Conservation (phyloP, 192 early-diverging fungal genomes). For the Coemansia sp. region DNA sequence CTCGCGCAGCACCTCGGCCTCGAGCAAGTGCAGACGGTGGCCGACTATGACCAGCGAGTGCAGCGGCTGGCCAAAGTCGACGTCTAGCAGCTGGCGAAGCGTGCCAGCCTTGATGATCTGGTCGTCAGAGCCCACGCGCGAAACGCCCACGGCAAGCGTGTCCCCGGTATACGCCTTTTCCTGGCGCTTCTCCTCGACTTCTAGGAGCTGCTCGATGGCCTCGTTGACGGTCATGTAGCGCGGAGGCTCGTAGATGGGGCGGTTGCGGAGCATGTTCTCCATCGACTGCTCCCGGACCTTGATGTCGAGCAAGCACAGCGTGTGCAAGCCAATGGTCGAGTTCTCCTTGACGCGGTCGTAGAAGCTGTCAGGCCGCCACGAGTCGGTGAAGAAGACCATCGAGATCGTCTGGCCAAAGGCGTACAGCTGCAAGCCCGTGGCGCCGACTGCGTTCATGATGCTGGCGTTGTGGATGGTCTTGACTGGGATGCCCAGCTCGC, state of each 20-base stretch:
- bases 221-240: slow-evolving; percentile 97
- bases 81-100: slow-evolving; percentile 76
- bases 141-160: slow-evolving; percentile 90
- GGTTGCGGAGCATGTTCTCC: slow-evolving; percentile 93
- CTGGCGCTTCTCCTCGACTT: slow-evolving; percentile 81
- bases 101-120: slow-evolving; percentile 89
- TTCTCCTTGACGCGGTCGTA: slow-evolving; percentile 94
- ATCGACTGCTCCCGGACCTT: slow-evolving; percentile 98
- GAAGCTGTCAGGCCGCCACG: slow-evolving; percentile 96
- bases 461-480: slow-evolving; percentile 98
- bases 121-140: slow-evolving; percentile 83
- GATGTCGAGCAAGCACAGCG: slow-evolving; percentile 95
- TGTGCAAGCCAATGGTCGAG: slow-evolving; percentile 83
- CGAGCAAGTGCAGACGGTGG: slow-evolving; percentile 87
- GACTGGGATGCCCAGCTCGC: slow-evolving; percentile 84
- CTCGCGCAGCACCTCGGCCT: slow-evolving; percentile 82
- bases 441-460: slow-evolving; percentile 98
- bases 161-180: slow-evolving; percentile 76
- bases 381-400: slow-evolving; percentile 96
- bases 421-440: slow-evolving; percentile 95
- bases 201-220: slow-evolving; percentile 90
- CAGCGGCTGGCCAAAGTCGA: slow-evolving; percentile 93
- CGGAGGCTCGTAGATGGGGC: slow-evolving; percentile 96
- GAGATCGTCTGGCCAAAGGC: slow-evolving; percentile 99
- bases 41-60: slow-evolving; percentile 95